Evolutionary conservation across 495 filamentous ascomycete species (phyloP), one percentile per base, ranked within the genome.

Genomic region (Trichoderma parareesei): DNA sequence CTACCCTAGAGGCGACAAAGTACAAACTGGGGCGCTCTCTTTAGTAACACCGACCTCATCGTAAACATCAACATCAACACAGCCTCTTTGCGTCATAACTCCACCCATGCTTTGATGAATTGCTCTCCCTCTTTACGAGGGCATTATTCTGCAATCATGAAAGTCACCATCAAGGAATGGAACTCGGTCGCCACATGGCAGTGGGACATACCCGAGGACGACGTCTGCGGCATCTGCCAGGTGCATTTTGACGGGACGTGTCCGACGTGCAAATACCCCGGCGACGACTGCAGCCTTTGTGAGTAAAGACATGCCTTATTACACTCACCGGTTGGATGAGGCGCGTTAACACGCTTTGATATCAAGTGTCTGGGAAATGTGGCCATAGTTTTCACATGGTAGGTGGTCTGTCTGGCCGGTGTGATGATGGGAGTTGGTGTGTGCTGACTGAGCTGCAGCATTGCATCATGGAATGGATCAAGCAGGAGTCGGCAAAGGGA

Each of bases 321-420:
- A 27, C 27, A 27, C 27, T 27, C 27, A 27, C 27, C 27, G 16
- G 10, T 10, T 35, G 38, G n/a, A 60, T 66, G 67, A 27, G 27
- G 16, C 65, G 42, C 11, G 44, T 13, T 44, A 27, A 18, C 33
- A 14, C 16, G 20, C 48, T 61, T 14, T 14, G 44, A 13, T 67
- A 27, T 27, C 27, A 27, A 98, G 95, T 97, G 57, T 90, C 91
- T 59, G 95, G 95, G 20, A 94, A 91, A 76, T 99, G 95, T 73
- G 92, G 91, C 11, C 95, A 99, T 72, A 94, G 91, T 59, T 98
- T 98, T 72, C 94, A 98, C 76, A 93, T 96, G 93, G 92, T 96
- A 73, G 64, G 80, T 27, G 20, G 9, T 33, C 20, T 59, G 35
- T 14, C 48, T 35, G 18, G 27, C 16, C 27, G 10, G 20, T 57